These are phyloP conservation scores for Fusarium caatingaense DNA, from an alignment of 2,329 filamentous ascomycete genomes.

Conservation along the genomic window DNA sequence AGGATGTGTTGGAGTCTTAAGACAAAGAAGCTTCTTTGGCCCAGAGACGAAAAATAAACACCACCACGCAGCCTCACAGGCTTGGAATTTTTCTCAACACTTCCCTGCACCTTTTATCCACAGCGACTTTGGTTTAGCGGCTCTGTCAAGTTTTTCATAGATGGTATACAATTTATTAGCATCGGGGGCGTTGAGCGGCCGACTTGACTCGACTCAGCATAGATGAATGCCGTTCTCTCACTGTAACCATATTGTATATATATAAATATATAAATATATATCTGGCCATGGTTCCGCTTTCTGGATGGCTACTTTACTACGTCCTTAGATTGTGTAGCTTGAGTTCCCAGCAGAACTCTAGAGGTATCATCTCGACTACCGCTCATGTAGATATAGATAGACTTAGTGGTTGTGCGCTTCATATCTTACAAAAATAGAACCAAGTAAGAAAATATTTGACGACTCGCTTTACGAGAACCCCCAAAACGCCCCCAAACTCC, in stretches of 20 bases:
- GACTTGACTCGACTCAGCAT: not conserved
- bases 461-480: slow-evolving; percentile 23
- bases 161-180: not conserved
- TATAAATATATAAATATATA: not conserved
- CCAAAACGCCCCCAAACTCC: slow-evolving; percentile 44
- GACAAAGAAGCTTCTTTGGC: slow-evolving; percentile 78
- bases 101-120: not conserved
- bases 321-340: not conserved
- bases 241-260: not conserved
- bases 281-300: not conserved
- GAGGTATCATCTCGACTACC: not conserved
- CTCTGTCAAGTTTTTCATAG: not conserved
- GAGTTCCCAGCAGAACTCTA: not conserved
- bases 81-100: not conserved
- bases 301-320: not conserved
- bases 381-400: slow-evolving; percentile 1
- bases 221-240: not conserved
- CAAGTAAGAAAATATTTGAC: slow-evolving; percentile 5
- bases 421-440: slow-evolving; percentile 20
- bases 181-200: not conserved
- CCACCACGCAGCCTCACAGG: too few relatives aligned
- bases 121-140: not conserved
- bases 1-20: slow-evolving; percentile 78
- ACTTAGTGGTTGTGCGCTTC: slow-evolving; percentile 1
- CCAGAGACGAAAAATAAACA: slow-evolving; percentile 63